These are phyloP conservation scores for Pyrenula massariospora DNA, from an alignment of 495 filamentous ascomycete genomes.

Conservation along the genomic window DNA sequence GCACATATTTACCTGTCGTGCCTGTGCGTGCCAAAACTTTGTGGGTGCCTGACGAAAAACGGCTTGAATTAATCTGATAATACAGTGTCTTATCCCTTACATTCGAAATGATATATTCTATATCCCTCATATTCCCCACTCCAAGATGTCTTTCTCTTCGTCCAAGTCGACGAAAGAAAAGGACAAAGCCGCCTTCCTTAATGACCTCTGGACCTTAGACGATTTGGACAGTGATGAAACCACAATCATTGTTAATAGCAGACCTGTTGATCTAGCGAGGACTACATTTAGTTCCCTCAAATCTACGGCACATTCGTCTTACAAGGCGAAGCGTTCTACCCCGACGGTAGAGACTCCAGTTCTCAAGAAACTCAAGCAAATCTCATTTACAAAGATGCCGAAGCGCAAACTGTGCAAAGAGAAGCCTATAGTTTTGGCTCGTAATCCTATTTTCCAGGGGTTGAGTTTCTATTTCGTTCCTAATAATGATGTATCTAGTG, in stretches of 20 bases:
- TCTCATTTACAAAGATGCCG: conserved; percentile 6
- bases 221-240: conserved; percentile 4
- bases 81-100: neutral
- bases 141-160: neutral
- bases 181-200: conserved; percentile 33
- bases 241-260: conserved; percentile 18
- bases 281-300: conserved; percentile 1
- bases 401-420: conserved; percentile 7
- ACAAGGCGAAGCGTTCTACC: no score
- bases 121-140: neutral
- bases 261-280: neutral
- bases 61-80: no score
- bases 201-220: conserved; percentile 32
- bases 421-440: conserved; percentile 35
- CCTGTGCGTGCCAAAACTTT: no score
- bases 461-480: conserved; percentile 71
- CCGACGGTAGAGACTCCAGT: neutral
- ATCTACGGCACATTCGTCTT: conserved; percentile 3
- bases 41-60: no score
- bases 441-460: conserved; percentile 52
- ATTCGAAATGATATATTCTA: neutral
- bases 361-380: conserved; percentile 5
- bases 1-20: no score
- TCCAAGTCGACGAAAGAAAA: conserved; percentile 5
- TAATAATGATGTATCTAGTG: conserved; percentile 56